Base-by-base conservation (phyloP, 495 filamentous ascomycete species). In the Lophiotrema nucula region DNA sequence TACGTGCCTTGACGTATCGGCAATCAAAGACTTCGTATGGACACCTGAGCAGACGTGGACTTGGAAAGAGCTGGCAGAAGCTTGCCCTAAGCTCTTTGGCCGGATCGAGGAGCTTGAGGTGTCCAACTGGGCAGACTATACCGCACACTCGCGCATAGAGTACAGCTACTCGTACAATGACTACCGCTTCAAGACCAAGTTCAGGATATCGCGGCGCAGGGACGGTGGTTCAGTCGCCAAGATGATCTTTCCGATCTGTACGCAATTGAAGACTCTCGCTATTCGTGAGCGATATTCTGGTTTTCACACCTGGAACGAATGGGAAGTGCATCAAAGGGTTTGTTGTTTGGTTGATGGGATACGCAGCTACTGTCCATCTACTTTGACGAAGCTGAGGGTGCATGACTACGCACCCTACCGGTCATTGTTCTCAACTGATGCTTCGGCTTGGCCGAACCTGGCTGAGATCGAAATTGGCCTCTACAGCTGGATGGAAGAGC, bases 1-100 rank as follows among this genome's bases (percentile, higher is more conserved):
- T 5, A 56, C 19, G 19, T 47, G 51, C 47, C 46, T 65, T 8
- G 62, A 65, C 26, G 35, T 65, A 13, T 18, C 51, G 1, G 39
- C 49, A 13, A 60, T 65, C 44, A 65, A 65, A 21, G 62, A 65
- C 25, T 60, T 65, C 38, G 57, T 60, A 18, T 65, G 52, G 56
- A 60, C 62, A 3, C 62, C 62, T 10, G 62, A 52, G 27, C 51
- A 65, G 57, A 56, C 33, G 6, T 65, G 62, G 62, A 56, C 62
- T 6, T 60, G 56, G 62, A 65, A 60, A 19, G 26, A 56, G 39
- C 47, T 60, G 4, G 50, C 56, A 16, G 45, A 51, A 3, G 47
- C 56, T 22, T 60, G 56, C 19, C 56, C 62, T 4, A 48, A 39
- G 31, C 53, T 65, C 13, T 65, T 65, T 31, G 43, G 21, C 2